Base-by-base conservation (phyloP, 1,284 basidiomycete species). In the Cutaneotrichosporon spelunceum region DNA sequence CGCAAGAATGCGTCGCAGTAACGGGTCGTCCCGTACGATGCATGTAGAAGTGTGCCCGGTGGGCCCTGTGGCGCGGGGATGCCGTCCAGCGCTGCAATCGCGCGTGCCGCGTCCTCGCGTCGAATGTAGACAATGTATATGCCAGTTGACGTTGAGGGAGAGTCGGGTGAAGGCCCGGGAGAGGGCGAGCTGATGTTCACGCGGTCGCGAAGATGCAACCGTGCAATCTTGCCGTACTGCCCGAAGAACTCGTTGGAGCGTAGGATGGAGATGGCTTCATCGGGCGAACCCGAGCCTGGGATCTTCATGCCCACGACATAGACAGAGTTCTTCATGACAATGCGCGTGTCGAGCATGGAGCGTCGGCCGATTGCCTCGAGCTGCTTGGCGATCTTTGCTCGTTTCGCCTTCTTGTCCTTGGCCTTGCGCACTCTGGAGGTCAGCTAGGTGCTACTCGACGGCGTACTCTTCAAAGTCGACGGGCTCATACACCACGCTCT, bases 231-330 rank as follows among this genome's bases (percentile, higher is more conserved):
- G 68, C 96, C 96, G 79, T 98, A 99, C 77, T 97, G 93, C 7
- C 96, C 96, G 78, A 99, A 99, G 79, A 96, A 97, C 69, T 99
- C 96, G 72, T 89, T 89, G 14, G 93, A 94, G 56, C 94, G 91
- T 48, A 99, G 82, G 13, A 93, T 93, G 2, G 93, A 89, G 66
- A 98, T 91, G 53, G 96, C 87, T 91, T 97, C 94, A 83, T 99
- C 96, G 80, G 98, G 93, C 3, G 73, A 76, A 26, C 70, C 66
- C 16, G 66, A 64, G 13, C 73, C 94, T 83, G 89, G 92, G 86
- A 83, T 80, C 68, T 76, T 78, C 70, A 99, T 90, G 16, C 96
- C 96, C 27, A 95, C 88, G 24, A 99, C 91, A 78, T 97, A 98
- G 23, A 96, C 94, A 48, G 96, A 91, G 70, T 92, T 96, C 72